These are phyloP conservation scores for Phytopythium sindhum DNA, from an alignment of 352 stramenopile genomes.

Conservation along the genomic window DNA sequence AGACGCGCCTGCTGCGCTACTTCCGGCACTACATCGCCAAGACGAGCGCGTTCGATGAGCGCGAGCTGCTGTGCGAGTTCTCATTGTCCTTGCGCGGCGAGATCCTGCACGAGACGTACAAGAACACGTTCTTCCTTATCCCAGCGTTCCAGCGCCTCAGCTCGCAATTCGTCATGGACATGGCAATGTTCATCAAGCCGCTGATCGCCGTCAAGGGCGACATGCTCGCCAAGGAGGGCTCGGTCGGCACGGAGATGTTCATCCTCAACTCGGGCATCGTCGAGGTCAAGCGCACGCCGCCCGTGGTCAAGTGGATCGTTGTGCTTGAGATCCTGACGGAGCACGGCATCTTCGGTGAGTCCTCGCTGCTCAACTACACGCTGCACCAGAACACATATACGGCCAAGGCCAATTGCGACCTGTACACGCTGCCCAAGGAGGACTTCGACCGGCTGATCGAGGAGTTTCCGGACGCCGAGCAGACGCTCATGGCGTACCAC, in stretches of 20 bases:
- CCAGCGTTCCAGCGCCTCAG: slow-evolving; percentile 66
- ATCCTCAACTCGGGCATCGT: slow-evolving; percentile 77
- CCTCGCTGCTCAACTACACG: slow-evolving; percentile 68
- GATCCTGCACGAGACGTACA: slow-evolving; percentile 74
- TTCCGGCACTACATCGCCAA: slow-evolving; percentile 81
- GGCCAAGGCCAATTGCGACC: slow-evolving; percentile 63
- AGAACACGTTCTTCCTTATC: slow-evolving; percentile 71
- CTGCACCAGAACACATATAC: slow-evolving; percentile 75
- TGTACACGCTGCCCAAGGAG: slow-evolving; percentile 78
- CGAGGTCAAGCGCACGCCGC: slow-evolving; percentile 56
- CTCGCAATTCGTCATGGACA: slow-evolving; percentile 79
- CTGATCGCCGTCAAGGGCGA: slow-evolving; percentile 67
- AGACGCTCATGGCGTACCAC: slow-evolving; percentile 57
- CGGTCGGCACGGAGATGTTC: slow-evolving; percentile 78
- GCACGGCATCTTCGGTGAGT: slow-evolving; percentile 65
- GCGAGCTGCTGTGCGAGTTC: slow-evolving; percentile 71
- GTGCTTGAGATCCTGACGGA: slow-evolving; percentile 74
- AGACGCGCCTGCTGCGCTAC: slow-evolving; percentile 57
- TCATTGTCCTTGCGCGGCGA: slow-evolving; percentile 72
- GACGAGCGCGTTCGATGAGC: slow-evolving; percentile 72
- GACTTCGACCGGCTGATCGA: slow-evolving; percentile 80
- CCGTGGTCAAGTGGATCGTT: slow-evolving; percentile 55
- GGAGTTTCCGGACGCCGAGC: slow-evolving; percentile 72
- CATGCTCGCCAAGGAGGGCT: slow-evolving; percentile 55
- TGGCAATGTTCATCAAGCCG: slow-evolving; percentile 85